A percentile compares a stretch with the other conserved stretches of the same genome.
Evolutionary conservation across 2,329 filamentous ascomycete genomes (phyloP).

Genomic region (Dactylellina cionopaga): DNA sequence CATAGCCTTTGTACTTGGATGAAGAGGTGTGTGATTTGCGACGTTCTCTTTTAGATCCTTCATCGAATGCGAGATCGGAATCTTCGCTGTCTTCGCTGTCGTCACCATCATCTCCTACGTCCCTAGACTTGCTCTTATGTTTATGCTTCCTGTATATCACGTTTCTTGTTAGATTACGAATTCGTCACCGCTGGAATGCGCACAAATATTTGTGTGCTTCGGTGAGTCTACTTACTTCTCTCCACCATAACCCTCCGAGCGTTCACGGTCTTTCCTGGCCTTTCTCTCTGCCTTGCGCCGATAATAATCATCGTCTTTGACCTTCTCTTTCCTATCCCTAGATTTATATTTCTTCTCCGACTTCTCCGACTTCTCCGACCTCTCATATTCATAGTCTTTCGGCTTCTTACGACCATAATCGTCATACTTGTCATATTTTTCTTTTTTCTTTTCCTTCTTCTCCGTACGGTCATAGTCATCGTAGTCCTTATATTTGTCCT

Average conservation of each 20-base stretch:
- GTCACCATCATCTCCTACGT: slow-evolving; percentile 15
- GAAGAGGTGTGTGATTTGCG: slow-evolving; percentile 24
- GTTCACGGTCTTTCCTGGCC: slow-evolving; percentile 40
- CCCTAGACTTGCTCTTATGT: slow-evolving; percentile 29
- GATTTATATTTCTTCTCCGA: slow-evolving; percentile 52
- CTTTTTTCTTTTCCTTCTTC: slow-evolving; percentile 45
- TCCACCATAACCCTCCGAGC: slow-evolving; percentile 20
- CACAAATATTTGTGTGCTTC: too few relatives aligned
- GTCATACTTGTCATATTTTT: slow-evolving; percentile 47
- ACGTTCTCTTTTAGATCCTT: slow-evolving; percentile 12
- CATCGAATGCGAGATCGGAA: slow-evolving; percentile 17
- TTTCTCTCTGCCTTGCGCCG: slow-evolving; percentile 43
- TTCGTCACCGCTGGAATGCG: too few relatives aligned
- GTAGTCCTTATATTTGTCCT: slow-evolving; percentile 44
- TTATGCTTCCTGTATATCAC: slow-evolving; percentile 27
- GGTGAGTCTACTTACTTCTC: slow-evolving; percentile 26
- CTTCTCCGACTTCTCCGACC: slow-evolving; percentile 13
- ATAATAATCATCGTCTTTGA: slow-evolving; percentile 51
- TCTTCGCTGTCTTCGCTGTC: slow-evolving; percentile 35
- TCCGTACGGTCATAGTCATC: slow-evolving; percentile 30
- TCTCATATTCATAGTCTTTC: slow-evolving; percentile 46
- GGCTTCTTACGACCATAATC: slow-evolving; percentile 38
- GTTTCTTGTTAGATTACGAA: neutral
- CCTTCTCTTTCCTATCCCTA: slow-evolving; percentile 51
- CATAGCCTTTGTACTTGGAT: slow-evolving; percentile 23